Conservation (phyloP, 306 rosid species). For the Trifolium dubium region DNA sequence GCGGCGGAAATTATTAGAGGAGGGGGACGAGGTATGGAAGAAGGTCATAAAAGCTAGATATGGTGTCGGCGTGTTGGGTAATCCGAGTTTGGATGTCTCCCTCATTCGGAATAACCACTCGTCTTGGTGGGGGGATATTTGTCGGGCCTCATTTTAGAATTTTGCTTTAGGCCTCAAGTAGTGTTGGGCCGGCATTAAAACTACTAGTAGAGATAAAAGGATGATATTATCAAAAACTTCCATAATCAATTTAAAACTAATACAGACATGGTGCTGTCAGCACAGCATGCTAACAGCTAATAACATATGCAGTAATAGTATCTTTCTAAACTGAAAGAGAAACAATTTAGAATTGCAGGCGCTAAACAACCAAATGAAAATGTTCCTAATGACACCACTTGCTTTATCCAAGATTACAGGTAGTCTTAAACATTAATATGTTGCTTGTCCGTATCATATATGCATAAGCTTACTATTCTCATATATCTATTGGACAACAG, state of each 20-base stretch:
- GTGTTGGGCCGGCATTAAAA: too few species aligned
- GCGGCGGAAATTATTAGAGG: too few species aligned
- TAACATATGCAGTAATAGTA: slow-evolving; percentile 16
- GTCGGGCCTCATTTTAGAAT: too few species aligned
- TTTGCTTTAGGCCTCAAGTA: too few species aligned
- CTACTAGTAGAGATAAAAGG: slow-evolving; percentile 21
- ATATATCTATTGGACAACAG: neutral
- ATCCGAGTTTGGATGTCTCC: too few species aligned
- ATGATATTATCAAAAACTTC: slow-evolving; percentile 23
- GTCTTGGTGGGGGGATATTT: too few species aligned
- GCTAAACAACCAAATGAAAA: slow-evolving; percentile 13
- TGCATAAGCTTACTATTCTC: slow-evolving; percentile 6
- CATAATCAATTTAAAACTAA: neutral
- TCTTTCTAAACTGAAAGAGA: slow-evolving; percentile 6
- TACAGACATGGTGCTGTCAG: slow-evolving; percentile 24
- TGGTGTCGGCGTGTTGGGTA: too few species aligned
- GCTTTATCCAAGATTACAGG: neutral
- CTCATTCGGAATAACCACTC: too few species aligned
- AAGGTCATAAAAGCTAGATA: too few species aligned
- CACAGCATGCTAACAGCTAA: slow-evolving; percentile 5
- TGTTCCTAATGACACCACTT: slow-evolving; percentile 26
- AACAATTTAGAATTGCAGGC: neutral
- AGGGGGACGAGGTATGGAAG: too few species aligned
- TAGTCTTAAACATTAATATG: slow-evolving; percentile 13
- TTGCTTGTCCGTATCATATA: slow-evolving; percentile 30